Conservation (phyloP, 495 filamentous ascomycete genomes). For the Trichoderma parareesei region DNA sequence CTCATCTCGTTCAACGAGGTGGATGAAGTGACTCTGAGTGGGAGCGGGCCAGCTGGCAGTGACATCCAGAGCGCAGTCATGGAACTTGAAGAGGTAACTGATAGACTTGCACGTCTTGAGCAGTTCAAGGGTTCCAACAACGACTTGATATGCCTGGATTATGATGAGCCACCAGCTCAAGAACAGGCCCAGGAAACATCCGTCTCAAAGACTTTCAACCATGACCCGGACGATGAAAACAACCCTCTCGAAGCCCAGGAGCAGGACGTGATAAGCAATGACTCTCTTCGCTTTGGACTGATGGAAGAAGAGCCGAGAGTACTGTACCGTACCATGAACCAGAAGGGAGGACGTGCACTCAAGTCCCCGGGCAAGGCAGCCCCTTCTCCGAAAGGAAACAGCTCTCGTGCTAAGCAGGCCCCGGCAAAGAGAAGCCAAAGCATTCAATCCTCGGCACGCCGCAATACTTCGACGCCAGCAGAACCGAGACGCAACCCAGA, state of each 20-base stretch:
- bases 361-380: neutral
- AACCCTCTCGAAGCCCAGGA: conserved; percentile 2
- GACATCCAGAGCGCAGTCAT: neutral
- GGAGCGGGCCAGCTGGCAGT: neutral
- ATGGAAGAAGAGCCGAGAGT: neutral
- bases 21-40: neutral
- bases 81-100: neutral
- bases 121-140: neutral
- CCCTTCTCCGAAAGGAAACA: neutral
- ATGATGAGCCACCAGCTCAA: neutral
- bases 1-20: neutral
- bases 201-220: neutral
- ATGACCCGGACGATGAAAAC: neutral
- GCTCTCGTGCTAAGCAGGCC: neutral
- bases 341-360: neutral
- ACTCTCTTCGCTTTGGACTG: neutral
- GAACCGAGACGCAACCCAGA: neutral
- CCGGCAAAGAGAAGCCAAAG: too few species aligned
- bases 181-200: neutral
- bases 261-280: neutral
- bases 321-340: neutral
- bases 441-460: neutral
- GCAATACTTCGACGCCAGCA: neutral
- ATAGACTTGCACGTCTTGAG: neutral
- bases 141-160: neutral